Percentiles rank a stretch among this genome's conserved stretches.
Evolutionary conservation across 2,329 filamentous ascomycete genomes (phyloP).

Genomic region (Aureobasidium sp.): DNA sequence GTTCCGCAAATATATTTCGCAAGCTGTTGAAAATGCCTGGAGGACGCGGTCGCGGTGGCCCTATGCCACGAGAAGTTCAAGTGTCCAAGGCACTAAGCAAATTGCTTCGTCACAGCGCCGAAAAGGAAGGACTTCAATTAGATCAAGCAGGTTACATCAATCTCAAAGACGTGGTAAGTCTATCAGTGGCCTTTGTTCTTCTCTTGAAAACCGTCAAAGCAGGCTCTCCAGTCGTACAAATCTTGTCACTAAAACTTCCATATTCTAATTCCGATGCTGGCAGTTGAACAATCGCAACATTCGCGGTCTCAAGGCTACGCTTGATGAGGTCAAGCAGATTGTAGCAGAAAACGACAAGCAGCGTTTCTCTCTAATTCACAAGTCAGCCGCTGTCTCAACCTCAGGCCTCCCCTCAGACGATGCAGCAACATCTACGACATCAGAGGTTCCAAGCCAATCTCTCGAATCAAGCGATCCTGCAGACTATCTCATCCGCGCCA

Average conservation of each 20-base stretch:
- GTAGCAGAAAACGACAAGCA: conserved; percentile 81
- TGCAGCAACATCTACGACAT: conserved; percentile 19
- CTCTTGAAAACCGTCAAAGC: background rate
- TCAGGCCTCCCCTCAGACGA: conserved; percentile 18
- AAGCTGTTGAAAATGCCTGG: conserved; percentile 20
- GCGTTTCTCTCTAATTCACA: conserved; percentile 71
- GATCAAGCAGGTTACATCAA: conserved; percentile 54
- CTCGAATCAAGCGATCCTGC: conserved; percentile 46
- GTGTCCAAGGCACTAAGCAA: conserved; percentile 45
- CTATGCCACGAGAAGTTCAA: conserved; percentile 36
- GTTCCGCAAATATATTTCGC: no score
- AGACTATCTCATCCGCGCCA: conserved; percentile 84
- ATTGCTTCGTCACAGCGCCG: conserved; percentile 56
- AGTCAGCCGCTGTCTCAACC: conserved; percentile 23
- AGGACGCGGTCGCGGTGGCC: conserved; percentile 27
- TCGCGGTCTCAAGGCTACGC: conserved; percentile 62
- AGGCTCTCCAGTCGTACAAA: background rate
- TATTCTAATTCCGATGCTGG: background rate
- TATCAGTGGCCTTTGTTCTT: background rate
- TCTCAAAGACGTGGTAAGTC: conserved; percentile 51
- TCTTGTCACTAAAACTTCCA: background rate
- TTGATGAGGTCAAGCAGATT: conserved; percentile 63
- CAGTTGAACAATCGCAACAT: conserved; percentile 55
- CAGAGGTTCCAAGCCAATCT: conserved; percentile 21
- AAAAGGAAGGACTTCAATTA: conserved; percentile 52